Percentiles rank a stretch among this genome's conserved stretches.
Conservation (phyloP, 768 basidiomycete genomes). For the Baorangia bicolor region DNA sequence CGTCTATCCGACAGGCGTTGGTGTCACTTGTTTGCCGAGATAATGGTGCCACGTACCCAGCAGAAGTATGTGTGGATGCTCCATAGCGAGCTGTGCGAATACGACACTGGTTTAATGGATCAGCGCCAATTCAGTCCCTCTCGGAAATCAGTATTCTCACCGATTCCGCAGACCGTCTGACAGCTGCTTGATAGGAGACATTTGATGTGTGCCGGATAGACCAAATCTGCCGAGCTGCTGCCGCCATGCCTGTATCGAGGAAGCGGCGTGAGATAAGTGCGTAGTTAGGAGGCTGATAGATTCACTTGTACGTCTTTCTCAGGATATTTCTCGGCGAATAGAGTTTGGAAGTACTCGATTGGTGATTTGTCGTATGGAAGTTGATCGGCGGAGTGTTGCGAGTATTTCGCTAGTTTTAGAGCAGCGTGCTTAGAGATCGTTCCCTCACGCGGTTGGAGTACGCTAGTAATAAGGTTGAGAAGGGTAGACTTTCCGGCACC, state of each 20-base stretch:
- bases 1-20: conserved; percentile 48
- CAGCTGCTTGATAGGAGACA: conserved; percentile 87
- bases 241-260: conserved; percentile 73
- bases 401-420: conserved; percentile 97
- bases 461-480: conserved; percentile 84
- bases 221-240: conserved; percentile 95
- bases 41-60: conserved; percentile 51
- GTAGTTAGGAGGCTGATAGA: conserved; percentile 6
- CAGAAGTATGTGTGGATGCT: conserved; percentile 92
- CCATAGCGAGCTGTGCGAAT: conserved; percentile 95
- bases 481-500: conserved; percentile 94
- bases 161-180: conserved; percentile 97
- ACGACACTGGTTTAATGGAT: conserved; percentile 63
- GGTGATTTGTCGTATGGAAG: conserved; percentile 90
- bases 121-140: conserved; percentile 6
- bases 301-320: conserved; percentile 82
- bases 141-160: conserved; percentile 38
- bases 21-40: conserved; percentile 8
- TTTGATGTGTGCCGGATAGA: conserved; percentile 91
- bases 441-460: conserved; percentile 76
- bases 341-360: conserved; percentile 87
- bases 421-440: conserved; percentile 85
- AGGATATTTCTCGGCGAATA: conserved; percentile 82
- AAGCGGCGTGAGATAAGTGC: conserved; percentile 9
- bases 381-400: conserved; percentile 98